A percentile compares a stretch with the other conserved stretches of the same genome.
Conservation (phyloP, 495 filamentous ascomycete genomes). For the Articulospora tetracladia region DNA sequence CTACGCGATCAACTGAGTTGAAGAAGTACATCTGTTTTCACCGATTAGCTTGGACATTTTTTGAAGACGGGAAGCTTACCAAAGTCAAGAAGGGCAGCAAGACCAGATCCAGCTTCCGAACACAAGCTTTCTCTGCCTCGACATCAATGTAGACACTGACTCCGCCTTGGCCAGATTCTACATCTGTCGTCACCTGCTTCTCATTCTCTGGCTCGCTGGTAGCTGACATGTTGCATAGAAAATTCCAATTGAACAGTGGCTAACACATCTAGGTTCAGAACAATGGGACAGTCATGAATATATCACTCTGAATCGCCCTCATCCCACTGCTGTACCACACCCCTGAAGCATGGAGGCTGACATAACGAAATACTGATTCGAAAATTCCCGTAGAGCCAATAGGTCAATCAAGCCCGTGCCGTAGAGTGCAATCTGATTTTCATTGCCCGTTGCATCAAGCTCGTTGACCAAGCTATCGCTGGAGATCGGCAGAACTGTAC, state of each 20-base stretch:
- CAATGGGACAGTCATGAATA: too few relatives aligned
- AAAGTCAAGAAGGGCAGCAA: conserved; percentile 33
- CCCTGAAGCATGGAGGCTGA: not conserved
- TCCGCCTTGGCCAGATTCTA: not conserved
- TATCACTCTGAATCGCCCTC: not conserved
- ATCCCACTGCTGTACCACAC: not conserved
- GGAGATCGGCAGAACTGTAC: not conserved
- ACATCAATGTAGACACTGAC: not conserved
- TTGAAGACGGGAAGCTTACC: not conserved
- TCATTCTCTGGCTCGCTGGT: not conserved
- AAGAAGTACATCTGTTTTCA: conserved; percentile 31
- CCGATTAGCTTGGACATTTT: not conserved
- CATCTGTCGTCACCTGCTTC: not conserved
- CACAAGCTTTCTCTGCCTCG: not conserved
- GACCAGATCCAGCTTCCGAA: conserved; percentile 31
- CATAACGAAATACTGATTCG: not conserved
- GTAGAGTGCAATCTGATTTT: too few relatives aligned
- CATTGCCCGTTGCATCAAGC: too few relatives aligned
- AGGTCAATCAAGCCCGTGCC: too few relatives aligned
- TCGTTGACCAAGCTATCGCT: too few relatives aligned
- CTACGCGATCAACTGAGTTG: conserved; percentile 33
- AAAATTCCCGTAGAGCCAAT: too few relatives aligned
- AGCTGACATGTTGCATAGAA: not conserved
- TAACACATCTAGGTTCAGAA: too few relatives aligned
- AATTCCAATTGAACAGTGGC: too few relatives aligned